These are phyloP conservation scores for Solanum arcanum DNA, from an alignment of 257 asterid genomes.

Conservation along the genomic window DNA sequence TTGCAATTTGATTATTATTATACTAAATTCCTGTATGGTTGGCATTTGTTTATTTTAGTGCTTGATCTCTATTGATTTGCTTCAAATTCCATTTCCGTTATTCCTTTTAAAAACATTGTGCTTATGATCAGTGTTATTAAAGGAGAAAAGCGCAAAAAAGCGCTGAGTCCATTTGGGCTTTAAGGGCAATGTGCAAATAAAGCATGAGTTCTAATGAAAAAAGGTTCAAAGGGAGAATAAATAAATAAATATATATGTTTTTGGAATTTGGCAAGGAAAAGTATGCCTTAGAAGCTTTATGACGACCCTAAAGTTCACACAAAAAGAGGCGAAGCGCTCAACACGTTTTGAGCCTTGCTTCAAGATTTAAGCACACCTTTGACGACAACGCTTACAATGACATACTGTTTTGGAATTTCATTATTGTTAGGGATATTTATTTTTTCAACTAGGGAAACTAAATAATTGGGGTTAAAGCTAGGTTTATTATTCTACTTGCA, in stretches of 20 bases:
- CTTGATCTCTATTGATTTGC: background rate
- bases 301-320: background rate
- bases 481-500: background rate
- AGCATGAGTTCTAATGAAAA: background rate
- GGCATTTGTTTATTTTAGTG: background rate
- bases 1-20: background rate
- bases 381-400: background rate
- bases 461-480: background rate
- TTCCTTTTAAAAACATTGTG: background rate
- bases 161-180: background rate
- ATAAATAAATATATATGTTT: background rate
- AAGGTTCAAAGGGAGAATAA: background rate
- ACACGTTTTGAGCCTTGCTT: background rate
- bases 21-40: background rate
- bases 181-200: background rate
- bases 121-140: background rate
- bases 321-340: background rate
- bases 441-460: background rate
- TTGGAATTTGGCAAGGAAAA: background rate
- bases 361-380: background rate
- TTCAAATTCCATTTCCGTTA: background rate
- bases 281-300: background rate
- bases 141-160: background rate
- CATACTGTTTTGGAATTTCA: background rate
- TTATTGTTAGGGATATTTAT: background rate